Conservation (phyloP, 805 yeast species). For the Candida sakaeoensis region DNA sequence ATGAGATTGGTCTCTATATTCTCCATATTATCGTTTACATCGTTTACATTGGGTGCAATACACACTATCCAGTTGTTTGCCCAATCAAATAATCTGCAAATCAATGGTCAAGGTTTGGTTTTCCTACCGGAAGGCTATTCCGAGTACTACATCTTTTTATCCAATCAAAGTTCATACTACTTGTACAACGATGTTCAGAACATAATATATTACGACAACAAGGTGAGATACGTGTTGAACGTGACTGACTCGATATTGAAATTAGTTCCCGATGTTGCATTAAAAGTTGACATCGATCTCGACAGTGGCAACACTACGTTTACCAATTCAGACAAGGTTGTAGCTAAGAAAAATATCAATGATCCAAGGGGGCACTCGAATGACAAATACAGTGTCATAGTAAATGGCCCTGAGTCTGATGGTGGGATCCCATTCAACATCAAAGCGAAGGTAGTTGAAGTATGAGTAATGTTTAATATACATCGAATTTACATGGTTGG, state of each 20-base stretch:
- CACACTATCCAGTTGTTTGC: constrained; percentile 17
- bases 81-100: constrained; percentile 19
- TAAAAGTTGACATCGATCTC: not conserved
- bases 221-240: constrained; percentile 2
- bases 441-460: not conserved
- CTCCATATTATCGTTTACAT: not conserved
- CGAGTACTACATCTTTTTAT: not conserved
- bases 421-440: not conserved
- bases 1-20: not conserved
- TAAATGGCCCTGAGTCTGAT: not conserved
- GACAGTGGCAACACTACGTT: not conserved
- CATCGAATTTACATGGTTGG: too few species aligned
- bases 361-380: constrained; percentile 1
- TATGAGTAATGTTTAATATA: too few species aligned
- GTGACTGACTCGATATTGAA: not conserved
- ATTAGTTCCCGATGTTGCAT: not conserved
- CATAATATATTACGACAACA: constrained; percentile 1
- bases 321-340: not conserved
- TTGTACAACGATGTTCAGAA: constrained; percentile 1
- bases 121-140: constrained; percentile 25
- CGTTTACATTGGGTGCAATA: constrained; percentile 3
- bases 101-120: constrained; percentile 26
- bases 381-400: not conserved
- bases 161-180: not conserved
- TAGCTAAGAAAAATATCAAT: constrained; percentile 1